Percentiles rank a stretch among this genome's conserved stretches.
Conservation (phyloP, 352 stramenopile species). For the Albugo laibachii region DNA sequence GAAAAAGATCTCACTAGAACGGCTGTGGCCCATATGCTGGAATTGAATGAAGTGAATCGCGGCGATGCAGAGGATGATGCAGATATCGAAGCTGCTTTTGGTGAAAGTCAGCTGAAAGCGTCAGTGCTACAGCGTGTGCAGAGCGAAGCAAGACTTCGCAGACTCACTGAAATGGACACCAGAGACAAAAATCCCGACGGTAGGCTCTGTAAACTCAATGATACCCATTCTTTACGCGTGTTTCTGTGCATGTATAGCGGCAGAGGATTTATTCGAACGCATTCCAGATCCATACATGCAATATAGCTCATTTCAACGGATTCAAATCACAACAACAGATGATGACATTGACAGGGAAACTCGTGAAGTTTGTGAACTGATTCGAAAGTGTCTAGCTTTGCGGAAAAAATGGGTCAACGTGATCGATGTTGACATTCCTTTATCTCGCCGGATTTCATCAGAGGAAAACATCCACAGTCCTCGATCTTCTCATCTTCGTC, state of each 20-base stretch:
- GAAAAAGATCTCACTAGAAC: no score
- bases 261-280: constrained; percentile 51
- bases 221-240: neutral
- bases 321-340: constrained; percentile 43
- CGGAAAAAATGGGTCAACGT: constrained; percentile 49
- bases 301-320: constrained; percentile 44
- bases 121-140: constrained; percentile 58
- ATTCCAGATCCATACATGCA: constrained; percentile 65
- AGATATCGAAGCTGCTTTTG: no score
- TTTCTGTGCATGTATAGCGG: constrained; percentile 3
- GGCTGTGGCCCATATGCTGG: no score
- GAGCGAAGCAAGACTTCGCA: constrained; percentile 42
- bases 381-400: constrained; percentile 53
- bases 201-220: neutral
- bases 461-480: constrained; percentile 15
- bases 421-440: constrained; percentile 13
- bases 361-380: constrained; percentile 51
- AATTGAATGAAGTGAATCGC: no score
- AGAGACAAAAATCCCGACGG: constrained; percentile 12
- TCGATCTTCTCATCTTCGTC: constrained; percentile 21
- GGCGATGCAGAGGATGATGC: no score
- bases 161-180: constrained; percentile 20
- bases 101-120: constrained; percentile 40
- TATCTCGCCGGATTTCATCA: constrained; percentile 4
- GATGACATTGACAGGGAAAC: constrained; percentile 58